Conservation (phyloP, 2,329 filamentous ascomycete genomes). For the Colletotrichum tropicicola region DNA sequence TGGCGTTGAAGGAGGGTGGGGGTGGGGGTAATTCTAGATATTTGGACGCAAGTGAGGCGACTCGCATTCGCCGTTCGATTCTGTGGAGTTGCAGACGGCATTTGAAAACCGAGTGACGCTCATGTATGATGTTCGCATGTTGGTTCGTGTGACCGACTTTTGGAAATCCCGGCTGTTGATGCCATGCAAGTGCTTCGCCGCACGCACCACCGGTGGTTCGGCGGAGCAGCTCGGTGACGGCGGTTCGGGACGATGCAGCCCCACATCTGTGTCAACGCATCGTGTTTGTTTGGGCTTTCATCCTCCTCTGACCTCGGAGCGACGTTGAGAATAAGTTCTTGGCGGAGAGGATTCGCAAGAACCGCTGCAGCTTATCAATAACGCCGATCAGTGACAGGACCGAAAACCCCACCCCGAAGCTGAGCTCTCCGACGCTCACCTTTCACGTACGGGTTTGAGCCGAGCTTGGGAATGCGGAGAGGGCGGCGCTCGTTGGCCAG, state of each 20-base stretch:
- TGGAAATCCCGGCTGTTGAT: not conserved
- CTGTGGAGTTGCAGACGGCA: not conserved
- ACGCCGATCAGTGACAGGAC: not conserved
- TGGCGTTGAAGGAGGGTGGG: conserved; percentile 10
- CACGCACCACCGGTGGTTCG: not conserved
- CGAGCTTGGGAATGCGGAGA: conserved; percentile 5
- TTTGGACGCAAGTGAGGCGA: conserved; percentile 9
- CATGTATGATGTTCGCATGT: too few species aligned
- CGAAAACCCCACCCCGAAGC: conserved; percentile 8
- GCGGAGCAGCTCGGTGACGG: not conserved
- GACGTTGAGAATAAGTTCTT: too few species aligned
- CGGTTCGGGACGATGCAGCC: not conserved
- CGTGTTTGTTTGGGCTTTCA: too few species aligned
- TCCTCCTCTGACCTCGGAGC: too few species aligned
- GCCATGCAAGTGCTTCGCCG: not conserved
- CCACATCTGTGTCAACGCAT: too few species aligned
- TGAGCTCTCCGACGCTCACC: not conserved
- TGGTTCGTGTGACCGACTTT: too few species aligned
- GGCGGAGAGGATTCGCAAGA: not conserved
- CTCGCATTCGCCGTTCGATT: not conserved
- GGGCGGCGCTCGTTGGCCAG: conserved; percentile 10
- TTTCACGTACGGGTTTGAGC: conserved; percentile 7
- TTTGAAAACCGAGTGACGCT: conserved; percentile 8
- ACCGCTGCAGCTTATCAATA: conserved; percentile 1
- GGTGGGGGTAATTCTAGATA: conserved; percentile 2